Base-by-base conservation (phyloP, 169 alveolate species). In the Toxoplasma gondii region DNA sequence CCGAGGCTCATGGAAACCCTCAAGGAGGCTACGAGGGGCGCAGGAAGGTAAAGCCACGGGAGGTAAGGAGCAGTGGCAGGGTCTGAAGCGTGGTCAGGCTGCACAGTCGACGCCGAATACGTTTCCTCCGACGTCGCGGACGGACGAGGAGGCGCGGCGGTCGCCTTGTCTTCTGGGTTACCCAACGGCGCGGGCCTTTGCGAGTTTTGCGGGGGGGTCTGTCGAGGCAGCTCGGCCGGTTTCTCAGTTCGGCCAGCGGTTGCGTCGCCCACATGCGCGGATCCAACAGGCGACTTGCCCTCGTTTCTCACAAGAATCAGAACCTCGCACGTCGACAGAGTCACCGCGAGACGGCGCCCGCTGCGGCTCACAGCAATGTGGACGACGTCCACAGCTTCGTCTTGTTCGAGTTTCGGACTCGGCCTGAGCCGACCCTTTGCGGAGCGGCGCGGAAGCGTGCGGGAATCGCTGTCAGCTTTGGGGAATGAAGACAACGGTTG, bases 31-130 rank as follows among this genome's bases (percentile, higher is more conserved):
- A 82, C 41, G 34, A 41, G 41, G 67, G 53, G 90, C 16, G 90
- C 90, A 22, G 90, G 90, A 12, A 82, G 34, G 90, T 39, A 82
- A 27, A 82, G 90, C 90, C 90, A 82, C 53, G 90, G 90, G 39
- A 82, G 41, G 90, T 22, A 82, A 27, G 90, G 67, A 17, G 86
- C 86, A 4, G 39, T 1, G 39, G 45, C 44, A 9, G 86, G 58
- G 58, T 49, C 58, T 4, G 58, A 49, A 49, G 58, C 58, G 58
- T 4, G 22, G 58, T 49, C 58, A 49, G 58, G 58, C 58, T 64
- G 17, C 27, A 22, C 78, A 17, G 12, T 12, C 58, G 58, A 7
- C 22, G 58, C 58, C 58, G 12, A 49, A 12, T 49, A 49, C 58
- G 58, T 49, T 49, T 49, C 58, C 58, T 49, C 22, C 12, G 22